phyloP scores from a whole-genome alignment of 352 stramenopile genomes.

The Phytophthora crassamura region DNA sequence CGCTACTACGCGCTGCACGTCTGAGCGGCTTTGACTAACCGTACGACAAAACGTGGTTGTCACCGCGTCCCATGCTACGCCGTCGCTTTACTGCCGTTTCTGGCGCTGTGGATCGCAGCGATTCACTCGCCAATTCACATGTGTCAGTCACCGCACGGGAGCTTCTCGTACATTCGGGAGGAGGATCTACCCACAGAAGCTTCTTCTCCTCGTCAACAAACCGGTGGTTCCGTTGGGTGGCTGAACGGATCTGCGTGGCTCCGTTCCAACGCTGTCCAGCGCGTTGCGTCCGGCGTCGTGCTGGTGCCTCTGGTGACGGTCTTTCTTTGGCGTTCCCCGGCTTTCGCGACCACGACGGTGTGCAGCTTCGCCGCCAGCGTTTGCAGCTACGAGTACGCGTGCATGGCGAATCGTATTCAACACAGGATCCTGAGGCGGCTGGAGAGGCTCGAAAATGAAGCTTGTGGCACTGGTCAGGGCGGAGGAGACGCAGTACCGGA shows the following conservation, averaged over 20 bases:
- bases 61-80: too few species aligned
- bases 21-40: neutral
- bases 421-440: conserved; percentile 26
- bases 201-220: neutral
- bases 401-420: conserved; percentile 59
- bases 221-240: too few species aligned
- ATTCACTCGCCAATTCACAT: too few species aligned
- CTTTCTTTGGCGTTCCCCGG: conserved; percentile 61
- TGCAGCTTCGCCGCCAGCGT: conserved; percentile 46
- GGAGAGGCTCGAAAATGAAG: conserved; percentile 20
- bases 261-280: conserved; percentile 52
- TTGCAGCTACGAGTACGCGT: conserved; percentile 66
- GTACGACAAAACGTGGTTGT: too few species aligned
- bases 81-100: too few species aligned
- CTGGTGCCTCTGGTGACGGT: conserved; percentile 52
- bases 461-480: too few species aligned
- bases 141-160: conserved; percentile 2
- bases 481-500: too few species aligned
- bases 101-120: too few species aligned
- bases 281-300: conserved; percentile 48
- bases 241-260: too few species aligned
- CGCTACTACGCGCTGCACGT: conserved; percentile 45
- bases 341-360: conserved; percentile 58
- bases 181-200: neutral
- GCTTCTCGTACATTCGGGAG: neutral